phyloP scores from a whole-genome alignment of 108 stramenopile genomes.

The Cyclotella cryptica region DNA sequence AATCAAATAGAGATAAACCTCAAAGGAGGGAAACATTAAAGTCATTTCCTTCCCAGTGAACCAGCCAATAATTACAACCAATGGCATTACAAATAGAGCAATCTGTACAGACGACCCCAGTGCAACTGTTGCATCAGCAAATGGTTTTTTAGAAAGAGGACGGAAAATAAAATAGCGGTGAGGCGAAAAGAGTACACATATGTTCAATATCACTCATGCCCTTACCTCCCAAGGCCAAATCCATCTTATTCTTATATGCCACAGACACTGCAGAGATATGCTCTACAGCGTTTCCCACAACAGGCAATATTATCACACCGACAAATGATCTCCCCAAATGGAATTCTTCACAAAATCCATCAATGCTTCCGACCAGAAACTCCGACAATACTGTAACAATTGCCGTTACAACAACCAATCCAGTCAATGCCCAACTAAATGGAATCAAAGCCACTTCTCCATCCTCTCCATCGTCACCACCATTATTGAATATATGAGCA shows the following conservation, averaged over 20 bases:
- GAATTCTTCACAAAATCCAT: conserved; percentile 79
- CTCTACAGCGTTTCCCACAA: conserved; percentile 95
- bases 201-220: not conserved
- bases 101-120: conserved; percentile 90
- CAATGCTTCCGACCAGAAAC: conserved; percentile 82
- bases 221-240: conserved; percentile 88
- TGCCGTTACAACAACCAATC: conserved; percentile 72
- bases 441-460: conserved; percentile 66
- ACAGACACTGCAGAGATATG: conserved; percentile 93
- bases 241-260: conserved; percentile 95
- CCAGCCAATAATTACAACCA: conserved; percentile 90
- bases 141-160: not conserved
- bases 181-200: not conserved
- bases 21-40: conserved; percentile 88
- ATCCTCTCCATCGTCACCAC: conserved; percentile 45
- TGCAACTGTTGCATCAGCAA: conserved; percentile 59
- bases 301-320: conserved; percentile 90
- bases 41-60: conserved; percentile 85
- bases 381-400: conserved; percentile 87
- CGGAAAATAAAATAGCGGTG: conserved; percentile 8
- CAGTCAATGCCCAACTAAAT: conserved; percentile 73
- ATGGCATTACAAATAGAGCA: conserved; percentile 89
- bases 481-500: conserved; percentile 77
- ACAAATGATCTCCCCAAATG: conserved; percentile 89
- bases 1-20: conserved; percentile 83